Conservation (phyloP, 164 flowering plant genomes). For the Litsea cubeba region DNA sequence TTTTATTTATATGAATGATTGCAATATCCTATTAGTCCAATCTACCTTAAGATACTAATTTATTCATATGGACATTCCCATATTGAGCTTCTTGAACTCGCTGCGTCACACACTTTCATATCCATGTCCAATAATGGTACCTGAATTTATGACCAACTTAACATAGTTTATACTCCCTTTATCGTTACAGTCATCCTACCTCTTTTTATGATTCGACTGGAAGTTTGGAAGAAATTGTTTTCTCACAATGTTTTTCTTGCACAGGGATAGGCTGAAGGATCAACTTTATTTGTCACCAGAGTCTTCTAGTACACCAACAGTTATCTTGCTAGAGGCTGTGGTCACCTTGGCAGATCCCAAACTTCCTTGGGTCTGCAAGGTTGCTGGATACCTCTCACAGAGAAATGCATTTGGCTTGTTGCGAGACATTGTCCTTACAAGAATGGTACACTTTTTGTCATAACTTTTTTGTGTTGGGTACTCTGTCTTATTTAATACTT, state of each 20-base stretch:
- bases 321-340: constrained; percentile 55
- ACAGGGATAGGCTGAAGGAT: constrained; percentile 61
- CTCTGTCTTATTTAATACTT: background rate
- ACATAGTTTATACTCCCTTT: background rate
- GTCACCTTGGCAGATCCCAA: constrained; percentile 49
- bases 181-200: too few species aligned
- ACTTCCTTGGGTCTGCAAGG: constrained; percentile 82
- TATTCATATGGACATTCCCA: too few species aligned
- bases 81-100: background rate
- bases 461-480: background rate
- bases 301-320: constrained; percentile 31
- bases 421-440: constrained; percentile 59
- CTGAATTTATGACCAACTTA: background rate
- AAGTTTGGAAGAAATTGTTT: background rate
- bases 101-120: too few species aligned
- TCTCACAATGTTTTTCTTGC: background rate
- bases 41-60: background rate
- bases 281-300: constrained; percentile 44
- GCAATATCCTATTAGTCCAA: too few species aligned
- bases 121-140: background rate
- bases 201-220: too few species aligned
- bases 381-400: constrained; percentile 45
- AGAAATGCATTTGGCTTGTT: constrained; percentile 46
- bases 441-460: constrained; percentile 39
- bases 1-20: too few species aligned